Conservation (phyloP, 495 filamentous ascomycete species). For the Penicillium antarcticum region DNA sequence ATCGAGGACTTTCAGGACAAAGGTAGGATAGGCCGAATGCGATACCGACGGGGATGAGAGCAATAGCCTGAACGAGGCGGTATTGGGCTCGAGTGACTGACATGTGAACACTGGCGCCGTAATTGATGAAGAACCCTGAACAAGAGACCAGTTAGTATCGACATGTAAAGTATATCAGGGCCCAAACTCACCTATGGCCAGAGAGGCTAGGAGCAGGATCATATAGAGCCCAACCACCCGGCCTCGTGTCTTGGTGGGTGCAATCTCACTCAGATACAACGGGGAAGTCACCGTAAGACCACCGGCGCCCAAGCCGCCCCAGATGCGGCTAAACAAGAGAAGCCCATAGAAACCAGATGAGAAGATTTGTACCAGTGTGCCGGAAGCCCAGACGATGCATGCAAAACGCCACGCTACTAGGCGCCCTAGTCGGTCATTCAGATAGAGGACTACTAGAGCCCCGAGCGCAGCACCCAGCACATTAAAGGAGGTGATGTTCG, state of each 20-base stretch:
- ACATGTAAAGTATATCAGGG: background rate
- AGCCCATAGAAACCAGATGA: constrained; percentile 44
- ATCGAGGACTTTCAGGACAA: constrained; percentile 41
- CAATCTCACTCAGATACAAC: constrained; percentile 51
- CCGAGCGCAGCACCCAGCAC: constrained; percentile 43
- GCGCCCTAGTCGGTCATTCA: constrained; percentile 43
- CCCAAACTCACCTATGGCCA: constrained; percentile 34
- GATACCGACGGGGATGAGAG: constrained; percentile 38
- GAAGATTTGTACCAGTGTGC: constrained; percentile 42
- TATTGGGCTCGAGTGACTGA: constrained; percentile 37
- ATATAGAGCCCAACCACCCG: constrained; percentile 48
- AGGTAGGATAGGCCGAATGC: constrained; percentile 35
- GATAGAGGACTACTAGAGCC: constrained; percentile 32
- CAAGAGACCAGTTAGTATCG: background rate
- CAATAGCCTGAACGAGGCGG: constrained; percentile 43
- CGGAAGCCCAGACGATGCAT: constrained; percentile 38
- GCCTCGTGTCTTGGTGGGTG: constrained; percentile 45
- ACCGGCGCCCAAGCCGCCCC: constrained; percentile 46
- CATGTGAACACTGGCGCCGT: constrained; percentile 41
- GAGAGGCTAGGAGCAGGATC: constrained; percentile 41
- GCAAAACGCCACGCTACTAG: constrained; percentile 38
- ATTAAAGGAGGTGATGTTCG: constrained; percentile 47
- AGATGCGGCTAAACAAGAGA: constrained; percentile 42
- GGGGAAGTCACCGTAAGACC: constrained; percentile 47
- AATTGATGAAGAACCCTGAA: constrained; percentile 48